Conservation (phyloP, 202 grass and related monocot species). For the Schoenoplectus triqueter region DNA sequence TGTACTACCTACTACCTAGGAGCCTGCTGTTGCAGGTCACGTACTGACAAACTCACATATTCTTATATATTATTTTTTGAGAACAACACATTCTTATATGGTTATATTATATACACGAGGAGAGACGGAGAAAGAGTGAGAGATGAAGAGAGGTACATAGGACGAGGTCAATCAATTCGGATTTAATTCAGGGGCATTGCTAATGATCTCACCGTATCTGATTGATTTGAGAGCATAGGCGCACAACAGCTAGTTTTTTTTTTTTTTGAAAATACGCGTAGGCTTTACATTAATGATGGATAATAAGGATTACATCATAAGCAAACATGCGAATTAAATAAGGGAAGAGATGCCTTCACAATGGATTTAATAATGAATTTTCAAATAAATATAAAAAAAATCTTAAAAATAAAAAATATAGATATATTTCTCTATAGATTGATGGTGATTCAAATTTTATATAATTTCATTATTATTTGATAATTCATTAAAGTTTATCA, state of each 20-base stretch:
- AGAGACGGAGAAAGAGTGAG: not conserved
- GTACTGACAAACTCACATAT: slow-evolving; percentile 23
- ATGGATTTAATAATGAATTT: too few species aligned
- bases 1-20: not conserved
- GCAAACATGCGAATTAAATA: not conserved
- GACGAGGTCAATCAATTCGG: not conserved
- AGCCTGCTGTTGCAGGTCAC: slow-evolving; percentile 15
- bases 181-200: slow-evolving; percentile 17
- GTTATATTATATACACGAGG: not conserved
- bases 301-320: not conserved
- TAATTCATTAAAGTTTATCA: too few species aligned
- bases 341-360: too few species aligned
- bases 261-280: too few species aligned
- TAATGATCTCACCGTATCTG: slow-evolving; percentile 27
- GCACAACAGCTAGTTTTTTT: slow-evolving; percentile 22
- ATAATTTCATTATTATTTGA: too few species aligned
- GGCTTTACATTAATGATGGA: not conserved
- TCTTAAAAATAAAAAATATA: too few species aligned
- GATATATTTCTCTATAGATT: too few species aligned
- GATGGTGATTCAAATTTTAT: too few species aligned
- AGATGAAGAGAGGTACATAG: not conserved
- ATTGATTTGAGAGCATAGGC: slow-evolving; percentile 22
- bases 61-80: not conserved
- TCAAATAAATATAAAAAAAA: too few species aligned
- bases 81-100: too few species aligned